Evolutionary conservation across 148 eudicot genomes (phyloP), one percentile per base, ranked within the genome.

Genomic region (Diospyros lotus): DNA sequence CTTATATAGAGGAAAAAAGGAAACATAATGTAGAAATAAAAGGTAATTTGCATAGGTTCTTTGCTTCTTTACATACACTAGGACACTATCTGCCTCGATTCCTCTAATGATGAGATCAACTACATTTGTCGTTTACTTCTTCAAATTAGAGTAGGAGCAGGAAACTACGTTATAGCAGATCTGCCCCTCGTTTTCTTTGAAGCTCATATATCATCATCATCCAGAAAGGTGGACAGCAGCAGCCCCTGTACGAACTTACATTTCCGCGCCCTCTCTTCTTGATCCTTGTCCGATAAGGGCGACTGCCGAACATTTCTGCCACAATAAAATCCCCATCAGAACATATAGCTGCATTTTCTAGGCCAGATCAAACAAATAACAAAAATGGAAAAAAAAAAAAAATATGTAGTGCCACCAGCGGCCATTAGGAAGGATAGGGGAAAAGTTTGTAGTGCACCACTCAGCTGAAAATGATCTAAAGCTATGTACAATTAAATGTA

Each of bases 171-270:
- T 13, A 44, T 18, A 5, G 9, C 13, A 43, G 64, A 52, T 53
- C 58, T 12, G 48, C 58, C n/a, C 4, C 28, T 28, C 28, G 28
- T 28, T 0, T 28, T 28, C 28, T 28, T 28, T 28, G 64, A 9
- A 45, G 12, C 72, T 81, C 77, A 86, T 68, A 86, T 80, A 54
- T 62, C 70, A 56, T 62, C 70, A 56, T 84, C 96, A 67, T 86
- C 92, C 55, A 92, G 82, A 59, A 92, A 90, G 62, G 96, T 79
- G 3, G 96, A 92, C 42, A 92, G 76, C 53, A 89, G 76, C 75
- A 94, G 75, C 51, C 91, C 96, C 79, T 83, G 92, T 2, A 92
- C 92, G 68, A 92, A 94, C 69, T 81, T 83, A 39, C 90, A 81
- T 75, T 84, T 92, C 78, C 79, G 84, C 38, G 90, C 78, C 87